A percentile compares a stretch with the other conserved stretches of the same genome.
These are phyloP conservation scores for Gentiana dahurica DNA, from an alignment of 257 asterid species.

Conservation along the genomic window DNA sequence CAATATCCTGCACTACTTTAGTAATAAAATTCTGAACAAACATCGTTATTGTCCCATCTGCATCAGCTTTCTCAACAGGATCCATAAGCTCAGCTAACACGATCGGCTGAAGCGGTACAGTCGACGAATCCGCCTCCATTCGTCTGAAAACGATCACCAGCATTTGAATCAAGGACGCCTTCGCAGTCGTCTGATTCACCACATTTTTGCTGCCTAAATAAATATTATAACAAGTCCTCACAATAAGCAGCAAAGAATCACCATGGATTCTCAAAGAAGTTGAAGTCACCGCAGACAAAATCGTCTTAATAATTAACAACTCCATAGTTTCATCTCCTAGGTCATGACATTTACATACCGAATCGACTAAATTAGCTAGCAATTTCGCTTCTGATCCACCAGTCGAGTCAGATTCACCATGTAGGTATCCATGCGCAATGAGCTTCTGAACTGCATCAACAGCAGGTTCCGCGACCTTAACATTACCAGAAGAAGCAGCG, in stretches of 20 bases:
- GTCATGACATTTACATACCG: conserved; percentile 85
- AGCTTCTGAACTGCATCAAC: conserved; percentile 88
- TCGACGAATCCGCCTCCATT: conserved; percentile 98
- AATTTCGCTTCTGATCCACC: conserved; percentile 66
- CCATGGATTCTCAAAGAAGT: conserved; percentile 77
- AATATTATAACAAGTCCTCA: conserved; percentile 84
- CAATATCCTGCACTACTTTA: conserved; percentile 82
- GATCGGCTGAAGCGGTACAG: conserved; percentile 90
- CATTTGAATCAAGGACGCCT: conserved; percentile 96
- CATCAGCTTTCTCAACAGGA: conserved; percentile 74
- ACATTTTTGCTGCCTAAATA: conserved; percentile 77
- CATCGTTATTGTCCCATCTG: conserved; percentile 70
- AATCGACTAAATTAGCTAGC: conserved; percentile 57
- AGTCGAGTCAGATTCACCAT: conserved; percentile 78
- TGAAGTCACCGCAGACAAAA: conserved; percentile 80
- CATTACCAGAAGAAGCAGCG: conserved; percentile 49
- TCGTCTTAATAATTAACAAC: conserved; percentile 67
- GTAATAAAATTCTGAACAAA: conserved; percentile 93
- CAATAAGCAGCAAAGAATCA: conserved; percentile 76
- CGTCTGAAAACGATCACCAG: conserved; percentile 90
- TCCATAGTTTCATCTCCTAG: conserved; percentile 77
- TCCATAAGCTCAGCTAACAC: conserved; percentile 96
- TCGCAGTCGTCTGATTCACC: conserved; percentile 93
- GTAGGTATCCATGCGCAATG: conserved; percentile 77
- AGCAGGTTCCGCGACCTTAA: conserved; percentile 81